Base-by-base conservation (phyloP, 2,329 filamentous ascomycete genomes). In the Triangularia setosa region DNA sequence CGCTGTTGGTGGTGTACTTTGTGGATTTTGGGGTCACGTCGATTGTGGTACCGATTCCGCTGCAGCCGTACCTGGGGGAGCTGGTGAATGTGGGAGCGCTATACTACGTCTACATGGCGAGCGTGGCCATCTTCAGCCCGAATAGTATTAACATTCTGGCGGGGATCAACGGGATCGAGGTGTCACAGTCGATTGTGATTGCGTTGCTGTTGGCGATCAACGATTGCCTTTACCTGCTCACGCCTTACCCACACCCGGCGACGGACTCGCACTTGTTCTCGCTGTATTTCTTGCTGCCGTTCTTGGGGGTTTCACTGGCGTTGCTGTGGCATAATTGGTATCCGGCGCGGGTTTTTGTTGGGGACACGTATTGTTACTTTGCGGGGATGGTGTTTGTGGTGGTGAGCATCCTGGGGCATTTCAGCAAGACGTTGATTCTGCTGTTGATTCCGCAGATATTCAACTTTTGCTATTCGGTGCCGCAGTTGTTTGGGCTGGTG, bases 91-190 rank as follows among this genome's bases (percentile, higher is more conserved):
- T 98, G 7, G 90, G 90, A 30, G 78, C 86, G 75, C 80, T 92
- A 63, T 99, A 99, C 84, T 99, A 99, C 79, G 80, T 89, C 73
- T 99, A 98, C 83, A 99, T 99, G 95, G 92, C 92, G 60, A 90
- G 91, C 63, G 86, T 99, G 70, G 91, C 94, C 75, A 99, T 99
- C 77, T 99, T 99, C 81, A 96, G 93, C 71, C 93, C 95, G 6
- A 98, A 99, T 80, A 93, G 92, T 77, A 99, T 99, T 85, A 99
- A 99, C 81, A 99, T 99, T 79, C 83, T 99, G n/a, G 95, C 95
- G 0, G 95, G 95, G n/a, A 92, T 99, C 78, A 99, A 99, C 77
- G 95, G 95, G 62, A 95, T 99, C 75, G 95, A 99, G 77, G 95
- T 98, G 62, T 88, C 90, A 11, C 95, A 99, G 79, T 97, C 93